Percentiles rank a stretch among this genome's conserved stretches.
phyloP scores from a whole-genome alignment of 768 basidiomycete genomes.

The Macrolepiota fuliginosa region DNA sequence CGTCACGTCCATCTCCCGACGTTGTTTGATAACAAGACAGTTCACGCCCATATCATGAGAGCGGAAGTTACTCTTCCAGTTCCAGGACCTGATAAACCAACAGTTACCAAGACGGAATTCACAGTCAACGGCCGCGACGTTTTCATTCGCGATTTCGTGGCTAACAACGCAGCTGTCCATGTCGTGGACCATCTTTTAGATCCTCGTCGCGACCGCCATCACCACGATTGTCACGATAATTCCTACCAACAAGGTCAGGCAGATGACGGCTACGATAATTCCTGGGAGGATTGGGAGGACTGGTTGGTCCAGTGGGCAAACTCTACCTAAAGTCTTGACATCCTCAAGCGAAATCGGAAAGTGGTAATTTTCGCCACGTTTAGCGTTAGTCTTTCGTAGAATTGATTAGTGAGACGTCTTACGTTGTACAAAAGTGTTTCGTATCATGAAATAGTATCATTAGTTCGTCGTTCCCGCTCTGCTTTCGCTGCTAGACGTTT shows the following conservation, averaged over 20 bases:
- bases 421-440: not conserved
- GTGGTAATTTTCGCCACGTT: not conserved
- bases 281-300: slow-evolving; percentile 44
- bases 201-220: slow-evolving; percentile 27
- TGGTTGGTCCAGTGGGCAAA: slow-evolving; percentile 49
- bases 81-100: slow-evolving; percentile 27
- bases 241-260: not conserved
- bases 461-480: not conserved
- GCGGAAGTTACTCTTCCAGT: slow-evolving; percentile 36
- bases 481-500: slow-evolving; percentile 38
- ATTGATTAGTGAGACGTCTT: too few species aligned
- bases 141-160: slow-evolving; percentile 42
- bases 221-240: slow-evolving; percentile 6
- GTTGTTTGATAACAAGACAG: slow-evolving; percentile 37
- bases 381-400: not conserved
- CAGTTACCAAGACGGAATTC: slow-evolving; percentile 32
- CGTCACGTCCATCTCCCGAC: slow-evolving; percentile 38
- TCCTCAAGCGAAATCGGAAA: not conserved
- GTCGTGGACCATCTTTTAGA: slow-evolving; percentile 39
- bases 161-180: slow-evolving; percentile 59
- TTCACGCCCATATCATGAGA: slow-evolving; percentile 48
- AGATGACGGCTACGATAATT: slow-evolving; percentile 11
- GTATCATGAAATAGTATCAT: slow-evolving; percentile 22
- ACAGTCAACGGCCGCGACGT: slow-evolving; percentile 39
- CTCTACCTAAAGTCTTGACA: not conserved